A percentile compares a stretch with the other conserved stretches of the same genome.
phyloP scores from a whole-genome alignment of 2,329 filamentous ascomycete genomes.

The Penicillium sp. region DNA sequence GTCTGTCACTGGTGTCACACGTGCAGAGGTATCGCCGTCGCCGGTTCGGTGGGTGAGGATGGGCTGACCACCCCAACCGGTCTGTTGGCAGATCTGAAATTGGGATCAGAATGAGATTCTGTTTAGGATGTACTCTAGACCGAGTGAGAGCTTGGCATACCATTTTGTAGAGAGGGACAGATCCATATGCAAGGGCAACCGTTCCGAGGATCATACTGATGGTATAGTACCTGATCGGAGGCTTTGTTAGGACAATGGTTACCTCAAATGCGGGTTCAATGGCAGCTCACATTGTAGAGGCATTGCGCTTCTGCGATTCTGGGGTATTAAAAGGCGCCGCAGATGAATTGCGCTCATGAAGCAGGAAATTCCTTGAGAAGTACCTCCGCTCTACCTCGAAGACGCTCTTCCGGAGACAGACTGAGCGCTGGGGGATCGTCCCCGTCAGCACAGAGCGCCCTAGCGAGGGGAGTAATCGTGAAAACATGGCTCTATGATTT shows the following conservation, averaged over 20 bases:
- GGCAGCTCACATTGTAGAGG: slow-evolving; percentile 51
- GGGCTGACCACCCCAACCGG: slow-evolving; percentile 85
- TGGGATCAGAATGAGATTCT: background rate
- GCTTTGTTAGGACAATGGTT: slow-evolving; percentile 3
- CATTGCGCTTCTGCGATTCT: slow-evolving; percentile 49
- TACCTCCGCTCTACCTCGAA: slow-evolving; percentile 28
- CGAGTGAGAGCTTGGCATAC: slow-evolving; percentile 33
- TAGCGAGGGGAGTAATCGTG: slow-evolving; percentile 27
- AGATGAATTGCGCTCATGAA: slow-evolving; percentile 27
- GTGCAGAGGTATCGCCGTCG: slow-evolving; percentile 66
- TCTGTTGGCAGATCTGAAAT: slow-evolving; percentile 51
- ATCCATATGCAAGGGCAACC: slow-evolving; percentile 62
- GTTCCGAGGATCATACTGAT: slow-evolving; percentile 63
- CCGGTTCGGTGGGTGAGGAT: slow-evolving; percentile 73
- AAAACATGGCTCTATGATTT: slow-evolving; percentile 28
- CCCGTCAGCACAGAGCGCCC: slow-evolving; percentile 21
- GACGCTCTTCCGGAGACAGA: slow-evolving; percentile 15
- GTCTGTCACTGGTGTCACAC: slow-evolving; percentile 75
- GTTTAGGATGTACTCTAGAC: background rate
- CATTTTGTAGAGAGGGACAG: slow-evolving; percentile 68
- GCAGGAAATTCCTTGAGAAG: slow-evolving; percentile 34
- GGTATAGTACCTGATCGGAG: slow-evolving; percentile 57
- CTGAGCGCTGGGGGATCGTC: slow-evolving; percentile 13
- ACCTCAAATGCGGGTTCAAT: background rate
- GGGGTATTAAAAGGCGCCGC: slow-evolving; percentile 35